A percentile compares a stretch with the other conserved stretches of the same genome.
Evolutionary conservation across 2,329 filamentous ascomycete genomes (phyloP).

Genomic region (Trichophyton benhamiae): DNA sequence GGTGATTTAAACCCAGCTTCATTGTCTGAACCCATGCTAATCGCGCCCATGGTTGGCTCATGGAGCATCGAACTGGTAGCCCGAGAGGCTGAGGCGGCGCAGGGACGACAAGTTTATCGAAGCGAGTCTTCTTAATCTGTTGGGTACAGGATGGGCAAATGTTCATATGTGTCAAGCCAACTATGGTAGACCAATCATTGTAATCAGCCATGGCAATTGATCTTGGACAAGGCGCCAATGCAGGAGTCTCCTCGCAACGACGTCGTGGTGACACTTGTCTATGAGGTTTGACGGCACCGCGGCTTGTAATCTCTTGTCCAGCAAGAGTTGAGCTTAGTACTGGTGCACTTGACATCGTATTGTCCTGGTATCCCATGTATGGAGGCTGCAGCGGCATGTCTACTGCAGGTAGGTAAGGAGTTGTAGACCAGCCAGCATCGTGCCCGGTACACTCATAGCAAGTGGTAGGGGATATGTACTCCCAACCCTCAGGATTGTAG

Average conservation of each 20-base stretch:
- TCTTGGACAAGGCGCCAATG: slow-evolving; percentile 58
- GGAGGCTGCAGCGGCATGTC: neutral
- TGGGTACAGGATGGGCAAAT: slow-evolving; percentile 74
- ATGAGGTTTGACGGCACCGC: neutral
- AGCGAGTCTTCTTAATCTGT: slow-evolving; percentile 57
- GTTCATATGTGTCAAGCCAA: slow-evolving; percentile 56
- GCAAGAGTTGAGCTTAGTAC: neutral
- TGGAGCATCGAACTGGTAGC: slow-evolving; percentile 57
- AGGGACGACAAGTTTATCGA: slow-evolving; percentile 53
- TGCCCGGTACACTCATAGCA: neutral
- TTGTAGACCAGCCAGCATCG: neutral
- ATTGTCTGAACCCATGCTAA: slow-evolving; percentile 72
- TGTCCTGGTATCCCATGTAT: neutral
- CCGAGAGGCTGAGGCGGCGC: slow-evolving; percentile 47
- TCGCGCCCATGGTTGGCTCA: slow-evolving; percentile 70
- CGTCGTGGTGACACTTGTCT: neutral
- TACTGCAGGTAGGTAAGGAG: neutral
- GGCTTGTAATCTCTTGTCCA: neutral
- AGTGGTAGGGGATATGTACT: neutral
- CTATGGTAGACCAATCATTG: slow-evolving; percentile 71
- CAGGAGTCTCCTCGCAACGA: slow-evolving; percentile 11
- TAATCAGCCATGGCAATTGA: slow-evolving; percentile 49
- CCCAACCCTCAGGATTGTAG: neutral
- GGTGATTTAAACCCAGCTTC: slow-evolving; percentile 53
- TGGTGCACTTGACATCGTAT: neutral